phyloP scores from a whole-genome alignment of 2,329 filamentous ascomycete species.

The Emmonsiellopsis sp. region DNA sequence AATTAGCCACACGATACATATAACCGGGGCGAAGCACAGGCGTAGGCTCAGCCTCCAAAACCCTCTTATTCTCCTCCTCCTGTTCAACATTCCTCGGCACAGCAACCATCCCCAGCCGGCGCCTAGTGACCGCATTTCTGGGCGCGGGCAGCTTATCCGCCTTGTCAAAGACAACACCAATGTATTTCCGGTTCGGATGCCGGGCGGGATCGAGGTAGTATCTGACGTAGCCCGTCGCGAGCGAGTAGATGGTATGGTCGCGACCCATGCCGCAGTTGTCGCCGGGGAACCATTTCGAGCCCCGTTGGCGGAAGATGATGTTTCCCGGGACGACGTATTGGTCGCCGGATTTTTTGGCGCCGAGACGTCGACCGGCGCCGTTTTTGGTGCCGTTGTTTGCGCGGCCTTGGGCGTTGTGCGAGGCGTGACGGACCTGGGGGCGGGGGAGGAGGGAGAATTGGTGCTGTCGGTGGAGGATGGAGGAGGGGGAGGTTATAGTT shows the following conservation, averaged over 20 bases:
- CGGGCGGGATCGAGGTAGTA: slow-evolving; percentile 84
- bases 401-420: slow-evolving; percentile 56
- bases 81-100: slow-evolving; percentile 26
- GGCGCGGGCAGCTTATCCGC: slow-evolving; percentile 71
- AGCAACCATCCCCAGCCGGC: slow-evolving; percentile 66
- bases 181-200: slow-evolving; percentile 86
- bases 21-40: slow-evolving; percentile 46
- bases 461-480: slow-evolving; percentile 15
- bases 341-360: slow-evolving; percentile 86
- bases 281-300: slow-evolving; percentile 87
- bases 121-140: slow-evolving; percentile 60
- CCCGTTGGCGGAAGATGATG: slow-evolving; percentile 95
- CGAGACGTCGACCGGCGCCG: slow-evolving; percentile 74
- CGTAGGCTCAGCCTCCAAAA: slow-evolving; percentile 8
- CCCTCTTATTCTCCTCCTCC: slow-evolving; percentile 8
- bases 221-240: slow-evolving; percentile 79
- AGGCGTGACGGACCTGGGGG: slow-evolving; percentile 49
- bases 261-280: slow-evolving; percentile 93
- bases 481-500: slow-evolving; percentile 4
- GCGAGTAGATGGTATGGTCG: slow-evolving; percentile 91
- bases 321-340: slow-evolving; percentile 92
- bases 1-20: slow-evolving; percentile 58
- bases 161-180: slow-evolving; percentile 83
- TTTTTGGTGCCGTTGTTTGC: slow-evolving; percentile 60
- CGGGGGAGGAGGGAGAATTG: slow-evolving; percentile 25